These are phyloP conservation scores for Tuber brumale DNA, from an alignment of 495 filamentous ascomycete species.

Conservation along the genomic window DNA sequence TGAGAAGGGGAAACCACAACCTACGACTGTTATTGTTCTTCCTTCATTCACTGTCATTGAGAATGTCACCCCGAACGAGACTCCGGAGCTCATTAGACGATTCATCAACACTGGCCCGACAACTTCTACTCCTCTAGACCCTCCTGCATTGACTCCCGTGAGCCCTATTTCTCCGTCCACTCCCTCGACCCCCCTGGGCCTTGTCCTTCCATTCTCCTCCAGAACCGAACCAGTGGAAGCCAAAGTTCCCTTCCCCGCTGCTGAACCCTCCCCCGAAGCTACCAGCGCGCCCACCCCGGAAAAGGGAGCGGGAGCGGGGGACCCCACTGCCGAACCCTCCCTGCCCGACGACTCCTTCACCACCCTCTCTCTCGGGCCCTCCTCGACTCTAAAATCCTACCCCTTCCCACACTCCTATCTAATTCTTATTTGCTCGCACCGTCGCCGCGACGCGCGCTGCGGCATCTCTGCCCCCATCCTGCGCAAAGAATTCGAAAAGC, in stretches of 20 bases:
- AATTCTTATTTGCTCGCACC: conserved; percentile 89
- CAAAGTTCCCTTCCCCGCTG: background rate
- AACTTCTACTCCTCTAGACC: conserved; percentile 61
- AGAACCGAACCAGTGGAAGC: background rate
- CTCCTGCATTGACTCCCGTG: conserved; percentile 42
- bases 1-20: conserved; percentile 53
- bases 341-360: conserved; percentile 34
- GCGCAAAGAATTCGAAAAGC: conserved; percentile 76
- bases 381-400: conserved; percentile 56
- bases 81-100: conserved; percentile 62
- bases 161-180: conserved; percentile 4
- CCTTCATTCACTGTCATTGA: conserved; percentile 82
- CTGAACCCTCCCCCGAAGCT: background rate
- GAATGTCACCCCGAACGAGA: conserved; percentile 70
- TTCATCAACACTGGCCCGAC: conserved; percentile 69
- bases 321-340: background rate
- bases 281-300: conserved; percentile 10
- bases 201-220: background rate
- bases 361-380: conserved; percentile 40
- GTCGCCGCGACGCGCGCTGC: conserved; percentile 87
- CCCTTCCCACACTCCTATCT: conserved; percentile 74
- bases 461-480: conserved; percentile 87
- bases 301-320: background rate
- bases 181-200: background rate
- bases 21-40: conserved; percentile 78